Evolutionary conservation across 208 protist species (phyloP).

Genomic region (Trichomonas tenax): DNA sequence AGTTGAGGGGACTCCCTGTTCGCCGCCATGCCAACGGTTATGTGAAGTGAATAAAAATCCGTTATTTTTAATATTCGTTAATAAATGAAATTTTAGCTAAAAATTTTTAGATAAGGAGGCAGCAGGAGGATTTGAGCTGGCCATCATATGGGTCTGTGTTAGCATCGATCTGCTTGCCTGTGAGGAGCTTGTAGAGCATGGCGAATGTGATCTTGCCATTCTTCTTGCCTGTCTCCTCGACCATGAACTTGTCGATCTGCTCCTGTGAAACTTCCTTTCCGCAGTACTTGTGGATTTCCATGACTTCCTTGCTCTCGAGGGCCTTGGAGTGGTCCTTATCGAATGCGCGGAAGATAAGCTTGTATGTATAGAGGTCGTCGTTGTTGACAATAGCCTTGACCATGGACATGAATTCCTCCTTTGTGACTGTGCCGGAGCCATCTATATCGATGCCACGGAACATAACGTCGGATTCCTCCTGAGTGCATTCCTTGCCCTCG

Average conservation of each 20-base stretch:
- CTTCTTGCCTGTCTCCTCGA: background rate
- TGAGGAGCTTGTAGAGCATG: background rate
- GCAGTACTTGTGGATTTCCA: background rate
- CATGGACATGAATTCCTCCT: background rate
- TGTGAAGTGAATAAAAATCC: background rate
- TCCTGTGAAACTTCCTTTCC: background rate
- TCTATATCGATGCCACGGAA: slow-evolving; percentile 1
- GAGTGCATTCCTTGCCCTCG: background rate
- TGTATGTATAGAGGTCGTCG: background rate
- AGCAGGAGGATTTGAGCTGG: background rate
- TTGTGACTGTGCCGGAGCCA: background rate
- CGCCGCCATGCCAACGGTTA: background rate
- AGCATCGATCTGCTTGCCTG: background rate
- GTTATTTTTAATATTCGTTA: background rate
- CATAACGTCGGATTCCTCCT: background rate
- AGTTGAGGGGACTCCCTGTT: background rate
- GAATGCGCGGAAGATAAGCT: background rate
- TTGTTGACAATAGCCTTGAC: background rate
- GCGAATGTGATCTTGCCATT: background rate
- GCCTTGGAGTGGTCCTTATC: background rate
- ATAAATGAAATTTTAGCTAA: background rate
- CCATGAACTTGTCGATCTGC: background rate
- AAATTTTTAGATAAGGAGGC: background rate
- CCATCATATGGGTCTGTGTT: slow-evolving; percentile 10
- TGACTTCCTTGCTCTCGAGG: slow-evolving; percentile 1